Evolutionary conservation across 2,329 filamentous ascomycete genomes (phyloP).

Genomic region (Epichloe brachyelytri): DNA sequence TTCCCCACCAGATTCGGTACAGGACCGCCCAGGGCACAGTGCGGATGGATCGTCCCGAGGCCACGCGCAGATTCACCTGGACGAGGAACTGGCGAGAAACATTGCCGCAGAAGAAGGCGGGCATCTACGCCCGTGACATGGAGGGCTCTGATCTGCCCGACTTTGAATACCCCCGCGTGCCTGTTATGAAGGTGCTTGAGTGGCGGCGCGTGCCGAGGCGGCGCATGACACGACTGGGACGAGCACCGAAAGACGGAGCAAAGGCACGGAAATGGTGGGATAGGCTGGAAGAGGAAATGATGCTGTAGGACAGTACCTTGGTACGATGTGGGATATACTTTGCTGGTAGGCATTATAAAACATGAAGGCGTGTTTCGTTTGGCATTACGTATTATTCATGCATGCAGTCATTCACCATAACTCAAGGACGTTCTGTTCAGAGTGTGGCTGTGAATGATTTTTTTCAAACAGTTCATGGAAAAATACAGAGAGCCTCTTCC

Average conservation of each 20-base stretch:
- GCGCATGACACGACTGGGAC: conserved; percentile 9
- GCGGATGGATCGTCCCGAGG: conserved; percentile 12
- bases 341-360: neutral
- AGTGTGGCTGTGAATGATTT: neutral
- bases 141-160: conserved; percentile 9
- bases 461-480: neutral
- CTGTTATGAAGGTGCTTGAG: conserved; percentile 12
- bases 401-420: too few relatives aligned
- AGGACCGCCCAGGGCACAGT: conserved; percentile 20
- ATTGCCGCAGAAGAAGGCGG: conserved; percentile 14
- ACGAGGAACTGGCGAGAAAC: conserved; percentile 11
- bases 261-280: conserved; percentile 16
- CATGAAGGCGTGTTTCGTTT: too few relatives aligned
- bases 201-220: conserved; percentile 13
- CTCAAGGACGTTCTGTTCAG: too few relatives aligned
- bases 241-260: conserved; percentile 11
- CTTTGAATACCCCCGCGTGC: conserved; percentile 14
- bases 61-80: conserved; percentile 13
- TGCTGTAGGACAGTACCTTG: conserved; percentile 11
- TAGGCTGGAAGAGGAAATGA: conserved; percentile 17
- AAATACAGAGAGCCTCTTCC: neutral
- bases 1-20: conserved; percentile 18
- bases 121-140: conserved; percentile 5
- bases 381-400: too few relatives aligned
- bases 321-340: neutral